A percentile compares a stretch with the other conserved stretches of the same genome.
Evolutionary conservation across 2,329 filamentous ascomycete genomes (phyloP).

Genomic region (Calonectria henricotiae): DNA sequence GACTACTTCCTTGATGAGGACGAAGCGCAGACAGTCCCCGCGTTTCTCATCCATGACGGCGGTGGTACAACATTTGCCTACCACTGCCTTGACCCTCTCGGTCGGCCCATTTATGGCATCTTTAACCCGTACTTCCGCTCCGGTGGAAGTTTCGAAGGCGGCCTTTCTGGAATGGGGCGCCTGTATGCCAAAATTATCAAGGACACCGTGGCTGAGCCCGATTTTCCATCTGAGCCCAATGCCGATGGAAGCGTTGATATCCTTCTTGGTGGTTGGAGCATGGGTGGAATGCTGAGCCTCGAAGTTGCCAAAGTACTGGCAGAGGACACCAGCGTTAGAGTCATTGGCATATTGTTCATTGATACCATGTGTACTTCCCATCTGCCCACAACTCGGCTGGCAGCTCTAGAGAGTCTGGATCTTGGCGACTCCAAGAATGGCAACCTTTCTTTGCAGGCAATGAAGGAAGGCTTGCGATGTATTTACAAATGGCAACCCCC

Average conservation of each 20-base stretch:
- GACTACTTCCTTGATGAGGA: background rate
- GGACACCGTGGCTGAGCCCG: background rate
- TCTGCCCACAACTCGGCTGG: background rate
- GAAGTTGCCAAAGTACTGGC: background rate
- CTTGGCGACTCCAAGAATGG: background rate
- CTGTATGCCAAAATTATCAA: background rate
- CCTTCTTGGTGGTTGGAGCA: background rate
- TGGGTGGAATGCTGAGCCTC: constrained; percentile 1
- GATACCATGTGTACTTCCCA: background rate
- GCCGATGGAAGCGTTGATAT: background rate
- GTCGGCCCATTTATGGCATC: background rate
- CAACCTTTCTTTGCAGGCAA: background rate
- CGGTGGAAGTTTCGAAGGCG: background rate
- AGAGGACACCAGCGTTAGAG: background rate
- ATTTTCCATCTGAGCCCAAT: background rate
- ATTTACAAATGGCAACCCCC: background rate
- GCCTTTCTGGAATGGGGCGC: background rate
- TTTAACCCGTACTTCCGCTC: background rate
- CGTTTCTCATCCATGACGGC: background rate
- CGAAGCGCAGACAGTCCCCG: background rate
- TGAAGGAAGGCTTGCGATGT: background rate
- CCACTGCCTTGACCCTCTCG: constrained; percentile 1
- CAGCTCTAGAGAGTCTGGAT: background rate
- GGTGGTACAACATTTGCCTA: constrained; percentile 9
- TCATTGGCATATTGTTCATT: background rate